These are phyloP conservation scores for Haplosporangium sp. DNA, from an alignment of 371 early-diverging fungal genomes.

Conservation along the genomic window DNA sequence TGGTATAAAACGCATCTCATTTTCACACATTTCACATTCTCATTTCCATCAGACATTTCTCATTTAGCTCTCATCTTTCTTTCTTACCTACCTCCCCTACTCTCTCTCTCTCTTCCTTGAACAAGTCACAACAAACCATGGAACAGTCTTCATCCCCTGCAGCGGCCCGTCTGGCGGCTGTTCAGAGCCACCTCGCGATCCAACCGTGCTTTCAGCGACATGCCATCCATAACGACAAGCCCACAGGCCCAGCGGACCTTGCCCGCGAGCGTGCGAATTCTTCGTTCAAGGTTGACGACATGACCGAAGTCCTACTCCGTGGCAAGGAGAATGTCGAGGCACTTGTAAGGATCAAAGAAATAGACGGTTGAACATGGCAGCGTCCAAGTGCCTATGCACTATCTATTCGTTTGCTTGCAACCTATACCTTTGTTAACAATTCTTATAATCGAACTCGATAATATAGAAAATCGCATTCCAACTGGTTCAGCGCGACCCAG, in stretches of 20 bases:
- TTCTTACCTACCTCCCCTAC: background rate
- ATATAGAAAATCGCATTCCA: constrained; percentile 56
- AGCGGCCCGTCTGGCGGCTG: constrained; percentile 33
- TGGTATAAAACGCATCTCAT: too few species aligned
- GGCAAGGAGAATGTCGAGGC: constrained; percentile 61
- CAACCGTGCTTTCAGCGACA: constrained; percentile 50
- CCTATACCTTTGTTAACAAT: too few species aligned
- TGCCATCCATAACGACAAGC: constrained; percentile 48
- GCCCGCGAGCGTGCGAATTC: constrained; percentile 69
- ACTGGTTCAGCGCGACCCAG: constrained; percentile 69
- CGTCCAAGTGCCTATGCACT: background rate
- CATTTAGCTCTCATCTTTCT: background rate
- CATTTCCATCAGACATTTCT: too few species aligned
- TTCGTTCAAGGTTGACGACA: constrained; percentile 63
- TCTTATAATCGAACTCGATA: too few species aligned
- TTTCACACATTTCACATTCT: too few species aligned
- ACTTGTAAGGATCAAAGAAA: constrained; percentile 42
- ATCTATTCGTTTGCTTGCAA: too few species aligned
- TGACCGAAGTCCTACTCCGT: constrained; percentile 60
- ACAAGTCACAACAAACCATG: constrained; percentile 1
- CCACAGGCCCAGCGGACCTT: constrained; percentile 61
- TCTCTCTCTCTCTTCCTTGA: background rate
- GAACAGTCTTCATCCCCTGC: constrained; percentile 32
- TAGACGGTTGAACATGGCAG: background rate
- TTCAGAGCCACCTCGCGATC: constrained; percentile 52